Base-by-base conservation (phyloP, 2,329 filamentous ascomycete genomes). In the Domatiomyces globalis region DNA sequence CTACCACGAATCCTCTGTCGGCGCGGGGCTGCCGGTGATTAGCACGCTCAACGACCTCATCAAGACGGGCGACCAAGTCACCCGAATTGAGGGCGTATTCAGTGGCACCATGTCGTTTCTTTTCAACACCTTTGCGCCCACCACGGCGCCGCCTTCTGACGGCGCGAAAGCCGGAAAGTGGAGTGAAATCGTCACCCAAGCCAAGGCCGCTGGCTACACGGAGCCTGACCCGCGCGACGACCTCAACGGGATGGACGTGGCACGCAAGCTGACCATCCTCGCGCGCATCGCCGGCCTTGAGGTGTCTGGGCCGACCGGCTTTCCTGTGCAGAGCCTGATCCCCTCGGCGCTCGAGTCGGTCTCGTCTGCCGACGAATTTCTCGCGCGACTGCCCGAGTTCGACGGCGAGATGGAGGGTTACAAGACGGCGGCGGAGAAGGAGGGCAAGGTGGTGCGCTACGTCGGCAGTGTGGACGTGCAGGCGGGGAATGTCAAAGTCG, bases 31-130 rank as follows among this genome's bases (percentile, higher is more conserved):
- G 48, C 92, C 92, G 4, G 84, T 96, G 54, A 85, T 98, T 61
- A 94, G 87, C 43, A 95, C 92, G 0, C 73, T 98, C 57, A 89
- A 88, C 64, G 92, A 98, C 62, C 77, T 98, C n/a, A 79, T 95
- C 20, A 84, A 89, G 56, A 98, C 92, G 1, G 92, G 92, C 43
- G 92, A 98, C 65, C 77, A 87, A 65, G 84, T 98, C 4, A 87
- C 79, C 50, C 89, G 84, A 71, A 94, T 98, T 60, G 90, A 96
- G 71, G 92, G 92, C 59, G 89, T 98, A 49, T 96, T 98, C 72
- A 94, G 87, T 55, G 92, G 92, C 57, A 98, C 92, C 51, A 90
- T 98, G 81, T 94, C 86, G 42, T 98, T 95, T 76, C 76, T 98
- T 43, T 96, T 98, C 80, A 96, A 96, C 75, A 89, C 81, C 19